These are phyloP conservation scores for Gloeostereum incarnatum DNA, from an alignment of 768 basidiomycete species.

Conservation along the genomic window DNA sequence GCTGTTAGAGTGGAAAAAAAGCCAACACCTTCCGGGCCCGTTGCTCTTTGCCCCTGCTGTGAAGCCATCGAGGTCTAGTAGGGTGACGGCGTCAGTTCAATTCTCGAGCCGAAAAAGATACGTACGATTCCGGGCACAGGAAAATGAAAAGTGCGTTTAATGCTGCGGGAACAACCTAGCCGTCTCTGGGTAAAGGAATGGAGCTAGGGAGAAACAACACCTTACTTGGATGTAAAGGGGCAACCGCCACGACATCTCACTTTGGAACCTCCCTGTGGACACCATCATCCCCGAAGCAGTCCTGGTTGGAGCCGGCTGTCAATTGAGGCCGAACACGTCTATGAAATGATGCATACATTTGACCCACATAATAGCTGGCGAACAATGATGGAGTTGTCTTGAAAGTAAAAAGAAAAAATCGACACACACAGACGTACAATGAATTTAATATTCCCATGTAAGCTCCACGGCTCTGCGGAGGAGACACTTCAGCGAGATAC, in stretches of 20 bases:
- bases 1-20: conserved; percentile 34
- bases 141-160: conserved; percentile 37
- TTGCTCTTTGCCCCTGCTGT: conserved; percentile 32
- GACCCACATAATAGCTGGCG: conserved; percentile 39
- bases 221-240: conserved; percentile 39
- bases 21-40: conserved; percentile 36
- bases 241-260: conserved; percentile 37
- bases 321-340: too few species aligned
- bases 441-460: conserved; percentile 45
- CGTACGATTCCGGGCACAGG: conserved; percentile 41
- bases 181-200: background rate
- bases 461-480: conserved; percentile 36
- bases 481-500: conserved; percentile 40
- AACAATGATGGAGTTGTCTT: background rate
- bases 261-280: conserved; percentile 30
- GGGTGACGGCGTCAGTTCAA: background rate
- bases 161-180: conserved; percentile 33
- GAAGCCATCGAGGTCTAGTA: conserved; percentile 41
- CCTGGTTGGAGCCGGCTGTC: too few species aligned
- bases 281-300: conserved; percentile 48
- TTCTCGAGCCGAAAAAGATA: background rate
- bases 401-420: background rate
- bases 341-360: too few species aligned
- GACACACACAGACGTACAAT: conserved; percentile 23
- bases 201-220: background rate